Evolutionary conservation across 257 asterid genomes (phyloP), one percentile per base, ranked within the genome.

Genomic region (Nicotiana benthamiana): DNA sequence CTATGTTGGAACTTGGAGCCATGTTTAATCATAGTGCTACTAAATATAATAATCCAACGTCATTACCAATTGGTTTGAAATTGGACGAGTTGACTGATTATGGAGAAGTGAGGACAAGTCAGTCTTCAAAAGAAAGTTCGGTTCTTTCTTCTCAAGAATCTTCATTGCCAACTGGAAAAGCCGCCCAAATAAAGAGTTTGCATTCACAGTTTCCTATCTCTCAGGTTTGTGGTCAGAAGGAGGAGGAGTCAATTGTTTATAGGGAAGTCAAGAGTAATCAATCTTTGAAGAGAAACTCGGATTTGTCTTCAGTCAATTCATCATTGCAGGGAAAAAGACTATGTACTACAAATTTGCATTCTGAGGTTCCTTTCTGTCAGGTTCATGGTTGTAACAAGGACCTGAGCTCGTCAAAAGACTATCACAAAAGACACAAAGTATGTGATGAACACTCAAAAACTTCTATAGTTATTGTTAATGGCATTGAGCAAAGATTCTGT

Each of bases 391-490:
- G 97, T 84, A 87, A 88, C 80, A 88, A 88, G 83, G 94, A 93
- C 77, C 85, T 93, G 85, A 88, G 91, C 82, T 83, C 81, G 34
- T 86, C 94, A 3, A 93, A 91, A 87, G 97, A 89, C 77, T 93
- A 93, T 82, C 88, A 93, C 85, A 90, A 82, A 79, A 86, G 97
- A 84, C 97, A 93, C 83, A 91, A 83, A 87, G 97, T 93, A 10
- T 93, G 97, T n/a, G 90, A 87, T 77, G 80, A 77, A 79, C 97
- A 93, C 86, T 89, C 97, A 2, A 91, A 91, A 84, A 88, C 92
- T 12, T 86, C 94, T 81, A 83, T 85, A 30, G 97, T 93, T 63
- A 64, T 91, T 26, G 95, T 92, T 36, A 87, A 88, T 20, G 92
- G 93, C 80, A 85, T 86, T 26, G 86, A 87, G 81, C 93, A 93